Evolutionary conservation across 2,329 filamentous ascomycete genomes (phyloP).

Genomic region (Claviceps africana): DNA sequence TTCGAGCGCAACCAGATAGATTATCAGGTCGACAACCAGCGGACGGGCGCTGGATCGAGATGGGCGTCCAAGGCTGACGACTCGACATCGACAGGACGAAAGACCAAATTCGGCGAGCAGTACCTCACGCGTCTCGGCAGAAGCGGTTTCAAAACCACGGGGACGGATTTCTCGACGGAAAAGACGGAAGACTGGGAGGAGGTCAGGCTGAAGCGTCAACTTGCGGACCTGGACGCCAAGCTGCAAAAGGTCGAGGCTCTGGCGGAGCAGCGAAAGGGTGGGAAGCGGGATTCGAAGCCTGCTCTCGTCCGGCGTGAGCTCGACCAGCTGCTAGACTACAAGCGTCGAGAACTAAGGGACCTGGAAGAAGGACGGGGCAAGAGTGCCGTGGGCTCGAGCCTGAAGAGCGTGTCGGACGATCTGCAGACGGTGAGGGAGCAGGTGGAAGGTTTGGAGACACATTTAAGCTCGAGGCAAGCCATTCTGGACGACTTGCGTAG

Average conservation of each 20-base stretch:
- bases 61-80: conserved; percentile 74
- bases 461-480: conserved; percentile 63
- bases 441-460: conserved; percentile 75
- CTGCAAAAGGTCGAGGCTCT: conserved; percentile 68
- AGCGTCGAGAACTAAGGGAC: conserved; percentile 64
- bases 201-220: conserved; percentile 83
- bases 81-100: conserved; percentile 69
- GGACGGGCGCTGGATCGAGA: conserved; percentile 48
- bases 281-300: conserved; percentile 64
- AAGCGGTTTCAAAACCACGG: conserved; percentile 63
- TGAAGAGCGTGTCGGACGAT: conserved; percentile 73
- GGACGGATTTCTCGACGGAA: conserved; percentile 78
- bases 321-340: conserved; percentile 89
- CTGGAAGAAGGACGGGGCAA: conserved; percentile 58
- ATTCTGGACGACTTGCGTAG: conserved; percentile 61
- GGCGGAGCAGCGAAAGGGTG: conserved; percentile 48
- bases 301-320: conserved; percentile 88
- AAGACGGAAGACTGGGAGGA: conserved; percentile 96
- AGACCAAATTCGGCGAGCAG: conserved; percentile 94
- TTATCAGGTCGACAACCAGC: conserved; percentile 75
- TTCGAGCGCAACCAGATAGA: conserved; percentile 96
- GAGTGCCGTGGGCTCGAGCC: conserved; percentile 52
- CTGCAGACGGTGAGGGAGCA: conserved; percentile 85
- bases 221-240: conserved; percentile 78
- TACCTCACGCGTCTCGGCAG: conserved; percentile 86